Base-by-base conservation (phyloP, 805 yeast genomes). In the Torulaspora gathmanii region DNA sequence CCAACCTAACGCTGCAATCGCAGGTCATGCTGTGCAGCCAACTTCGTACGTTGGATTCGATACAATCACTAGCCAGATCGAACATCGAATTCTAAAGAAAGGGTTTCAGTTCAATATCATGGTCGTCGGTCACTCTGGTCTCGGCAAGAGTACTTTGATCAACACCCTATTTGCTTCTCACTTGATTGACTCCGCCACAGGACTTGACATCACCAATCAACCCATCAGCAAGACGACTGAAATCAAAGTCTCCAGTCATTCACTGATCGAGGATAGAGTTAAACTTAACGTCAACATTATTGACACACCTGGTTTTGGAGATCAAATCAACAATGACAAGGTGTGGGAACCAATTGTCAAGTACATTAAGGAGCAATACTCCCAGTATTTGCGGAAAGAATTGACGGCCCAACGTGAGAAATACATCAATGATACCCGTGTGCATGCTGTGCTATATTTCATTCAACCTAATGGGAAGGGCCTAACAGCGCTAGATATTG, bases 251-350 rank as follows among this genome's bases (percentile, higher is more conserved):
- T 73, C 81, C 23, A 67, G 77, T n/a, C 90, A 83, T 50, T 74
- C 77, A 13, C 74, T 93, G 53, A 68, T 80, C 46, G 99, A 93
- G 69, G 89, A 88, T 65, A 86, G 85, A 53, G 98, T 93, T 46
- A 80, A 82, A 51, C 78, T 93, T 64, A 83, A 83, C 58, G 71
- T 93, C 52, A 90, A 88, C 58, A 81, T 93, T 45, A 86, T 93
- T 62, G 99, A 93, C 65, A 93, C 99, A 3, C 98, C 98, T 16
- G 98, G 98, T 12, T 93, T 88, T 72, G 98, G 96, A 31, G 99
- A 93, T 73, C 96, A 86, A 70, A 85, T 93, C 55, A 86, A 89
- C 71, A 90, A 90, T 68, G 95, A 86, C 59, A 86, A 84, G 68
- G 89, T 95, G 69, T 91, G 97, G 96, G 98, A 90, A 58, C 96